Percentiles rank a stretch among this genome's conserved stretches.
phyloP scores from a whole-genome alignment of 2,329 filamentous ascomycete genomes.

The Pseudopithomyces maydicus region DNA sequence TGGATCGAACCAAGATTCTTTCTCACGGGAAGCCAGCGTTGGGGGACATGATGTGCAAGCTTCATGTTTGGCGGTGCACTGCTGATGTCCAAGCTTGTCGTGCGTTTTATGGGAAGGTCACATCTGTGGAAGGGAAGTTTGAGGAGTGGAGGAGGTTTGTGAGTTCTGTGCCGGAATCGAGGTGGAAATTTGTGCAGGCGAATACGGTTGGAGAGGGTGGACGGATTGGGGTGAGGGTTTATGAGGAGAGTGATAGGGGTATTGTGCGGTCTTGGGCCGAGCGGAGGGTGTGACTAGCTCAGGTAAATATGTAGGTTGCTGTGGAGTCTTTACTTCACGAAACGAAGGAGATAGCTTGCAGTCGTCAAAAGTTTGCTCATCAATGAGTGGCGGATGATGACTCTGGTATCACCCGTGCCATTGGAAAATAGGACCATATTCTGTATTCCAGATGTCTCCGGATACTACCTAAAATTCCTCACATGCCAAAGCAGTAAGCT shows the following conservation, averaged over 20 bases:
- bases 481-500: too few relatives aligned
- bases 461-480: too few relatives aligned
- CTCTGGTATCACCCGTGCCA: too few relatives aligned
- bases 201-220: slow-evolving; percentile 12
- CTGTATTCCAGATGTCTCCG: too few relatives aligned
- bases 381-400: too few relatives aligned
- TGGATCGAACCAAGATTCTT: slow-evolving; percentile 12
- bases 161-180: slow-evolving; percentile 4
- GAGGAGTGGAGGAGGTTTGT: slow-evolving; percentile 15
- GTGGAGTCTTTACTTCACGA: too few relatives aligned
- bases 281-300: slow-evolving; percentile 5
- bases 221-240: slow-evolving; percentile 10
- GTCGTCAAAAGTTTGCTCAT: too few relatives aligned
- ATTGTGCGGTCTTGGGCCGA: slow-evolving; percentile 13
- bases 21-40: slow-evolving; percentile 15
- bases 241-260: slow-evolving; percentile 12
- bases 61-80: slow-evolving; percentile 19
- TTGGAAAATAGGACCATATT: too few relatives aligned
- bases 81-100: slow-evolving; percentile 15
- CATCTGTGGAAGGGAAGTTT: slow-evolving; percentile 10
- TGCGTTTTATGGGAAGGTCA: slow-evolving; percentile 12
- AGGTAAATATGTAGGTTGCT: too few relatives aligned
- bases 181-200: slow-evolving; percentile 16
- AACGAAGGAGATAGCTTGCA: too few relatives aligned
- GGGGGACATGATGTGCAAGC: slow-evolving; percentile 7